These are phyloP conservation scores for Colletotrichum kahawae DNA, from an alignment of 2,329 filamentous ascomycete species.

Conservation along the genomic window DNA sequence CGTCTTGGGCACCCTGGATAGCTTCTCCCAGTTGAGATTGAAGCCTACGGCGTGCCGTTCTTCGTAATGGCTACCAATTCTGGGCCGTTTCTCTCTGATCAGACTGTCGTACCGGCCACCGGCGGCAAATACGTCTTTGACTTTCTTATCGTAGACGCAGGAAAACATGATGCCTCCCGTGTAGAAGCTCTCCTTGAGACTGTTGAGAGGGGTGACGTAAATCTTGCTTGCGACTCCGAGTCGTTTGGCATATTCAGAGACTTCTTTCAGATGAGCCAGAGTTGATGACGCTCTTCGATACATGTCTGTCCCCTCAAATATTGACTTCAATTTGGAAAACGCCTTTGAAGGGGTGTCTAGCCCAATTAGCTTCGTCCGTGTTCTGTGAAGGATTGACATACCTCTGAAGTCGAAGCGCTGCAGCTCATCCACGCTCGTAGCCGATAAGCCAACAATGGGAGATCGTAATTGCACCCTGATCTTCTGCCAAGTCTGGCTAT, in stretches of 20 bases:
- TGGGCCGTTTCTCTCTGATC: constrained; percentile 82
- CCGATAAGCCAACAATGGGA: constrained; percentile 80
- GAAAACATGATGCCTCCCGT: constrained; percentile 86
- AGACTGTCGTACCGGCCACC: constrained; percentile 92
- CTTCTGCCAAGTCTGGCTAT: constrained; percentile 81
- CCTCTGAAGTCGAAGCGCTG: constrained; percentile 90
- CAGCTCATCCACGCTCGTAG: constrained; percentile 89
- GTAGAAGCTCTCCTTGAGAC: constrained; percentile 92
- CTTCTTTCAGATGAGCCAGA: constrained; percentile 80
- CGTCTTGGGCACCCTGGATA: constrained; percentile 69
- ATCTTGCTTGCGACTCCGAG: constrained; percentile 79
- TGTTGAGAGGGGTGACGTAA: constrained; percentile 84
- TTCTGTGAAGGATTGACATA: constrained; percentile 34
- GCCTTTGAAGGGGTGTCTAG: constrained; percentile 61
- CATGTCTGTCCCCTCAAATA: constrained; percentile 68
- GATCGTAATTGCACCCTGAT: constrained; percentile 82
- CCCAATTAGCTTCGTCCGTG: not conserved
- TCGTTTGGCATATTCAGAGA: constrained; percentile 77
- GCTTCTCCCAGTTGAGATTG: constrained; percentile 85
- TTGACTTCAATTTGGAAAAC: constrained; percentile 61
- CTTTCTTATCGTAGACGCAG: constrained; percentile 85
- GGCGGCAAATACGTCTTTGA: constrained; percentile 86
- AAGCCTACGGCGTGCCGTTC: constrained; percentile 89
- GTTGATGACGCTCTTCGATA: constrained; percentile 77
- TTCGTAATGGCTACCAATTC: constrained; percentile 63